Conservation (phyloP, 2,329 filamentous ascomycete species). For the Curvularia sp. region DNA sequence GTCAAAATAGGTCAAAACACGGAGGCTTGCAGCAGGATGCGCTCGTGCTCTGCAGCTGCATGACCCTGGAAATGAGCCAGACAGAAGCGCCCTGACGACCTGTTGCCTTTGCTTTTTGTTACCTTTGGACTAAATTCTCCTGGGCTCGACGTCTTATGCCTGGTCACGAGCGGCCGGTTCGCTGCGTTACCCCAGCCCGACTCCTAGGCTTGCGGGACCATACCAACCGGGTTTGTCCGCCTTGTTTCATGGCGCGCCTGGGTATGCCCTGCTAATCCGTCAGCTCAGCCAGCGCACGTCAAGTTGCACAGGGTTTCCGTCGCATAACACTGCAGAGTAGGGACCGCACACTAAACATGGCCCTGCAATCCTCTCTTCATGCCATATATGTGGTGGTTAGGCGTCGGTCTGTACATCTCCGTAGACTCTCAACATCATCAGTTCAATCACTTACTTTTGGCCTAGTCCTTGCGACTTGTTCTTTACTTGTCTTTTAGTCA, state of each 20-base stretch:
- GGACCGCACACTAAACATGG: constrained; percentile 26
- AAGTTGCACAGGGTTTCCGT: constrained; percentile 31
- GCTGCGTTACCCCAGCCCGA: constrained; percentile 32
- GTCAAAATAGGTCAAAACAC: constrained; percentile 13
- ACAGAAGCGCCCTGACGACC: constrained; percentile 7
- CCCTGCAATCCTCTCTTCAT: constrained; percentile 9
- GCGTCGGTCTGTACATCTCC: constrained; percentile 10
- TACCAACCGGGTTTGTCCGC: constrained; percentile 34
- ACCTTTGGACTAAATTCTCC: constrained; percentile 10
- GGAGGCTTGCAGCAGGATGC: constrained; percentile 18
- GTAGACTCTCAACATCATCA: constrained; percentile 2
- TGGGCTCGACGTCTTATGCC: constrained; percentile 14
- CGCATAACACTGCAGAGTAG: constrained; percentile 36
- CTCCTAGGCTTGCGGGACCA: constrained; percentile 23
- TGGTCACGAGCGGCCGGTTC: constrained; percentile 24
- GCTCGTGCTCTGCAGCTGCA: constrained; percentile 15
- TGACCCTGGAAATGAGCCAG: constrained; percentile 3
- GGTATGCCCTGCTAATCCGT: constrained; percentile 27
- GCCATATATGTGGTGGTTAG: constrained; percentile 25
- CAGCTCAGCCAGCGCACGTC: constrained; percentile 23
- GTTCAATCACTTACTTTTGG: constrained; percentile 8
- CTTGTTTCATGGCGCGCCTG: constrained; percentile 35
- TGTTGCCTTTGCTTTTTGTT: constrained; percentile 11
- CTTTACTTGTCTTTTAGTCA: constrained; percentile 9
- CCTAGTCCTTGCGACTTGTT: constrained; percentile 3